These are phyloP conservation scores for Argentina anserina DNA, from an alignment of 306 rosid genomes.

Conservation along the genomic window DNA sequence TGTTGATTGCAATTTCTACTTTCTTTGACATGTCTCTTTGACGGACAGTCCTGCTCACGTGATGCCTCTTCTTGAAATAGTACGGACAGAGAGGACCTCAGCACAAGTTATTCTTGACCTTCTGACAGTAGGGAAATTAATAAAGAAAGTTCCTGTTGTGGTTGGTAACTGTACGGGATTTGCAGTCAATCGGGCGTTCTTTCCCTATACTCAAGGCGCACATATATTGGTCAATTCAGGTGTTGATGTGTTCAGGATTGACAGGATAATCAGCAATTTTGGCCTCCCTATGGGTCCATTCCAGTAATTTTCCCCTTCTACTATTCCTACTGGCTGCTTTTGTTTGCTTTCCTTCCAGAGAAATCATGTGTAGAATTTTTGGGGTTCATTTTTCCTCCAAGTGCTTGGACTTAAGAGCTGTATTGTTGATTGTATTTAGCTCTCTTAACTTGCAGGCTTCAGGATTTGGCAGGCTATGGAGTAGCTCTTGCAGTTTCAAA, in stretches of 20 bases:
- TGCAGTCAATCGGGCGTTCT: slow-evolving; percentile 91
- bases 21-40: slow-evolving; percentile 30
- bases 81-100: slow-evolving; percentile 79
- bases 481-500: slow-evolving; percentile 60
- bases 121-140: slow-evolving; percentile 74
- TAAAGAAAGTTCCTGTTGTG: slow-evolving; percentile 84
- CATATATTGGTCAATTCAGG: slow-evolving; percentile 66
- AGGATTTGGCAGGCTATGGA: slow-evolving; percentile 86
- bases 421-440: slow-evolving; percentile 17
- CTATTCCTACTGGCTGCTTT: slow-evolving; percentile 8
- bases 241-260: slow-evolving; percentile 78
- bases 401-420: background rate
- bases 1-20: background rate
- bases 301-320: slow-evolving; percentile 58
- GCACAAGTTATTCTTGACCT: slow-evolving; percentile 92
- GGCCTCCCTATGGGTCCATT: slow-evolving; percentile 96
- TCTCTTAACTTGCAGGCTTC: slow-evolving; percentile 63
- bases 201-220: slow-evolving; percentile 85
- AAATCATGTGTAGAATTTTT: background rate
- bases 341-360: slow-evolving; percentile 6
- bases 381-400: background rate
- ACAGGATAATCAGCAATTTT: slow-evolving; percentile 60
- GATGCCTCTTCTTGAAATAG: slow-evolving; percentile 97
- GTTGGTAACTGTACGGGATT: slow-evolving; percentile 98
- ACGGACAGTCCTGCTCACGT: slow-evolving; percentile 93